Base-by-base conservation (phyloP, 495 filamentous ascomycete species). In the Rusavskia elegans region DNA sequence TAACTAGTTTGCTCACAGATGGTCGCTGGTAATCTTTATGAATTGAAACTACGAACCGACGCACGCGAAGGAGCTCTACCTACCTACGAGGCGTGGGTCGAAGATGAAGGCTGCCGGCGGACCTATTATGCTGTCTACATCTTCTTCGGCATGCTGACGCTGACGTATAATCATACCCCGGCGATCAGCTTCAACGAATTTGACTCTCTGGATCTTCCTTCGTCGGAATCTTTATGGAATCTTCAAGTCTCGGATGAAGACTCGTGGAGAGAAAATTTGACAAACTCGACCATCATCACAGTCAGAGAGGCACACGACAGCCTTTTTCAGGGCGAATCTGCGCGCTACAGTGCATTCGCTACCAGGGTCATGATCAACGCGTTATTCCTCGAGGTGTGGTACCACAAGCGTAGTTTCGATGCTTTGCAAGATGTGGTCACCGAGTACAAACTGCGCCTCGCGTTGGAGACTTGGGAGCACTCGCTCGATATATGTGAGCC, bases 61-160 rank as follows among this genome's bases (percentile, higher is more conserved):
- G 85, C 83, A 54, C 86, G 93, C 58, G 87, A 88, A 59, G 85
- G 82, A 46, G 73, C 74, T 27, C 74, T 73, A 54, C 85, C 87
- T 9, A 85, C 76, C 45, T 84, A 89, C 37, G 81, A 87, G 50
- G 87, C 97, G 63, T 98, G 92, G 92, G 82, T 97, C 53, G 87
- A 92, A 62, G 92, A 98, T 62, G 92, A 98, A 63, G 88, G 89
- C 20, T 95, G 93, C 71, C 80, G 89, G 50, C 86, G 92, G 44
- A 97, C 92, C 2, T 98, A 97, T 71, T 98, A 89, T 59, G 92
- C 92, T n/a, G 90, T 97, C 51, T 97, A 97, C 68, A 89, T 98
- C 69, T 98, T 97, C 79, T 97, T 97, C 61, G 92, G 92, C 53
- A 77, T 97, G 63, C 71, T 98, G 55, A 98, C 92, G 8, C 66